Evolutionary conservation across 2,329 filamentous ascomycete genomes (phyloP).

Genomic region (Hypoxylon sp.): DNA sequence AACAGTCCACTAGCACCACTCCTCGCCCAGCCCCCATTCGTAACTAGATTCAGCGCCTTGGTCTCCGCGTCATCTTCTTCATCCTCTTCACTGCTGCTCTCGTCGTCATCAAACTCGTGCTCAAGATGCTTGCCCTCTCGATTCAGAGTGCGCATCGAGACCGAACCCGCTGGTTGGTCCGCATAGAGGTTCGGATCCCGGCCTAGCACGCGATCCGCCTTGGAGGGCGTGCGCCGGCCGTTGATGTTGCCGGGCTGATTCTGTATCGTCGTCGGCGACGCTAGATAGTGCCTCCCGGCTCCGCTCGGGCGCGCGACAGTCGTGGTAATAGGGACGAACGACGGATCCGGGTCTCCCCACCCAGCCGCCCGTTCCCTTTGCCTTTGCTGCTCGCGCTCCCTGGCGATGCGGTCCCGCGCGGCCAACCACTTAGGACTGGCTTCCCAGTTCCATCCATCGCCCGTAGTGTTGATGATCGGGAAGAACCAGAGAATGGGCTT

Average conservation of each 20-base stretch:
- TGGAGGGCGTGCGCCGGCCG: conserved; percentile 61
- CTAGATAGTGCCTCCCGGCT: conserved; percentile 54
- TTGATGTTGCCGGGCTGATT: conserved; percentile 13
- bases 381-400: conserved; percentile 70
- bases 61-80: conserved; percentile 52
- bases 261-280: conserved; percentile 38
- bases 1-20: conserved; percentile 54
- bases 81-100: conserved; percentile 53
- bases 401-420: conserved; percentile 73
- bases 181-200: conserved; percentile 69
- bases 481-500: conserved; percentile 80
- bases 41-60: conserved; percentile 60
- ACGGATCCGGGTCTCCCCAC: conserved; percentile 66
- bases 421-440: conserved; percentile 83
- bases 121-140: conserved; percentile 59
- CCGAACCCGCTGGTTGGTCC: conserved; percentile 60
- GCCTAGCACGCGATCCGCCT: conserved; percentile 70
- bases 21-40: conserved; percentile 56
- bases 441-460: conserved; percentile 96
- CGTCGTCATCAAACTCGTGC: conserved; percentile 54
- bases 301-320: conserved; percentile 44
- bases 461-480: conserved; percentile 86
- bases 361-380: conserved; percentile 75
- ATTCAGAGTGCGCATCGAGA: conserved; percentile 63
- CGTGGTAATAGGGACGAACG: conserved; percentile 39